phyloP scores from a whole-genome alignment of 2,329 filamentous ascomycete species.

The Arthrobotrys pseudoclavata region DNA sequence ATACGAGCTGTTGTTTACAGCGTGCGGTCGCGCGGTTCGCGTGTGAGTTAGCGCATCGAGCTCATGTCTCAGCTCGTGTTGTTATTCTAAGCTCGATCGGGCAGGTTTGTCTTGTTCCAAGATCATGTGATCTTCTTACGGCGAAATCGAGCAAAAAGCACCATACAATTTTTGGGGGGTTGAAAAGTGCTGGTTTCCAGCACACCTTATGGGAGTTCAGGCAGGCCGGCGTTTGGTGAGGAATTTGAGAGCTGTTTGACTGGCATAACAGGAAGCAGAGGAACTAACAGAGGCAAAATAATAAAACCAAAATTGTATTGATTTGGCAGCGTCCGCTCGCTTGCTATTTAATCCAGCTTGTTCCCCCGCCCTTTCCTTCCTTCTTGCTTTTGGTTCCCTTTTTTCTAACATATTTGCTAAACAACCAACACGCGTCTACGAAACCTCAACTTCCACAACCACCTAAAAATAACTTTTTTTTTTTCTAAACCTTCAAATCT shows the following conservation, averaged over 20 bases:
- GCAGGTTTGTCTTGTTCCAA: slow-evolving; percentile 37
- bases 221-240: slow-evolving; percentile 50
- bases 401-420: slow-evolving; percentile 6
- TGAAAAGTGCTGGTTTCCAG: slow-evolving; percentile 58
- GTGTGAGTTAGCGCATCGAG: slow-evolving; percentile 10
- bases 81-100: slow-evolving; percentile 3
- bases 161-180: slow-evolving; percentile 53
- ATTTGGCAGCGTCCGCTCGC: slow-evolving; percentile 50
- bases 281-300: neutral
- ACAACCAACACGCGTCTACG: slow-evolving; percentile 50
- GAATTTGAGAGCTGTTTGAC: slow-evolving; percentile 18
- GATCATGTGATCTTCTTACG: slow-evolving; percentile 32
- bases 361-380: slow-evolving; percentile 44
- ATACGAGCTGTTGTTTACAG: slow-evolving; percentile 13
- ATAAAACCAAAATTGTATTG: slow-evolving; percentile 24
- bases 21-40: slow-evolving; percentile 23
- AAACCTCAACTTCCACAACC: neutral
- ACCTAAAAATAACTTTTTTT: slow-evolving; percentile 43
- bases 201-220: slow-evolving; percentile 45
- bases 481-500: slow-evolving; percentile 19
- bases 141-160: slow-evolving; percentile 27
- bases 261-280: neutral
- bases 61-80: slow-evolving; percentile 49
- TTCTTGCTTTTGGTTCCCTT: slow-evolving; percentile 3
- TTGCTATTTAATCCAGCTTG: slow-evolving; percentile 53